Evolutionary conservation across 2,329 filamentous ascomycete genomes (phyloP), one percentile per base, ranked within the genome.

Genomic region (Arthrobotrys megalospora): DNA sequence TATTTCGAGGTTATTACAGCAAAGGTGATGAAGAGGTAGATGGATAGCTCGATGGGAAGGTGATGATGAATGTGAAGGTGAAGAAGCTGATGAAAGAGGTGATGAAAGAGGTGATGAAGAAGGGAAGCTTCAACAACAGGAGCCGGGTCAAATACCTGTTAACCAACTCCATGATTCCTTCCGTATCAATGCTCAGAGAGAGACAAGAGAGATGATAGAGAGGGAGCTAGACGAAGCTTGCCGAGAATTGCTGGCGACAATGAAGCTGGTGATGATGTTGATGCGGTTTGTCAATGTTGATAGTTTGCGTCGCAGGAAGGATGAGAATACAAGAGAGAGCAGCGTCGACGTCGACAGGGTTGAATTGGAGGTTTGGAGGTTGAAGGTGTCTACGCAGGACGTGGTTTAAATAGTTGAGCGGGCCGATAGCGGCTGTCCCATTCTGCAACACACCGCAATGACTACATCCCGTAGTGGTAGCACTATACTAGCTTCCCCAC

Each of bases 111-210:
- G n/a, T n/a, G 43, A 28, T n/a, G 32, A 52, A 21, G 45, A 48
- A 21, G n/a, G n/a, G 45, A 48, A 48, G 45, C 24, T 28, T 28
- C 6, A 24, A 24, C 7, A 10, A 36, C 14, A 34, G 50, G 19
- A 53, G 14, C 6, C 6, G 50, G 21, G 8, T 41, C 6, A 36
- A 32, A 48, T 60, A 77, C 73, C 60, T 43, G 19, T 77, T 77
- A 48, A 77, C 73, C 4, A 77, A 58, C 8, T 77, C 73, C 73
- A 77, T 77, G 24, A 11, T 60, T 32, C 2, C 14, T 50, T 32
- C 36, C 50, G 32, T 28, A 21, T 52, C 50, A 60, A 66, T 64
- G 28, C 43, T 47, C 21, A 24, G 19, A 16, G 19, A 16, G 41
- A 19, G 60, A 64, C 24, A 24, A 24, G 24, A 43, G 10, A 21